Evolutionary conservation across 768 basidiomycete genomes (phyloP), one percentile per base, ranked within the genome.

Genomic region (Imleria badia): DNA sequence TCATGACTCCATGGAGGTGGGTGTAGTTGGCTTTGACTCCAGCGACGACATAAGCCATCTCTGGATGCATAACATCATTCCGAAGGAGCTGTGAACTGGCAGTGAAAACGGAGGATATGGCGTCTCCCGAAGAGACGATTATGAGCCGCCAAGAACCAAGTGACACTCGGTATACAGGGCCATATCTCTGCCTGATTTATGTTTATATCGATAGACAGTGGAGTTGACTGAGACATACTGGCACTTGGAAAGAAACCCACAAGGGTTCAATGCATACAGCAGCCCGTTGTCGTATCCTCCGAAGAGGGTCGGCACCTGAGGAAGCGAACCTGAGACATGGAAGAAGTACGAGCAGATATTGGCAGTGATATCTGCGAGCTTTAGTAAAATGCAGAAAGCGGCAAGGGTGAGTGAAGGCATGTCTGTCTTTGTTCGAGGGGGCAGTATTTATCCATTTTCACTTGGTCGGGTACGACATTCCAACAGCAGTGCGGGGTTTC

Each of bases 231-330:
- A 20, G 4, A 68, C 66, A 0, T 51, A 67, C 66, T 55, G 66
- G 61, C 66, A 67, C 48, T 26, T 30, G 5, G 46, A 51, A 12
- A 66, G 54, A 45, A 66, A 66, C 0, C 11, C 45, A 6, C 52
- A 17, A 13, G 63, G 66, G 20, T 53, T 61, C 14, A 66, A 38
- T 0, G 31, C 55, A 35, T 59, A 60, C 2, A 51, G 29, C 17
- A 66, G 6, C 8, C 52, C 61, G 11, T 56, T 66, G 45, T 55
- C 61, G 8, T 65, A 51, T 15, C 64, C 64, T 0, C 48, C 56
- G 2, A 65, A 35, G 2, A 61, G 19, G 45, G 54, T 63, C 0
- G 49, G 56, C 1, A 63, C 59, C 6, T 40, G 38, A 42, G 57
- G 52, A 5, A 48, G 56, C 10, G 14, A 35, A 11, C 31, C 22